Evolutionary conservation across 257 asterid species (phyloP).

Genomic region (Solanum stenotomum): DNA sequence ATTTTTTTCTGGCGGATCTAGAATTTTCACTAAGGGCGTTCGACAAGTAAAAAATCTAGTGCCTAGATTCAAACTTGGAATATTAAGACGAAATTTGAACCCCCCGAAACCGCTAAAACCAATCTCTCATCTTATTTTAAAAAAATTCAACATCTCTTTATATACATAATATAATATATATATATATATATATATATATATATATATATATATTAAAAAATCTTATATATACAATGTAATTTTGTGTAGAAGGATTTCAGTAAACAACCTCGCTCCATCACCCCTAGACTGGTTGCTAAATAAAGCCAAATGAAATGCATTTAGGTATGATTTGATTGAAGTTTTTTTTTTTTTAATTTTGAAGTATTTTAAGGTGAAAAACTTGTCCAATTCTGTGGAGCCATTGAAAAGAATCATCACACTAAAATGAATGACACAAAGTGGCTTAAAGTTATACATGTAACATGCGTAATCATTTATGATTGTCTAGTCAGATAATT

Average conservation of each 20-base stretch:
- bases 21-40: not conserved
- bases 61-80: too few relatives aligned
- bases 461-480: not conserved
- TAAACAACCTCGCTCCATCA: not conserved
- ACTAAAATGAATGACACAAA: not conserved
- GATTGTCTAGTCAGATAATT: not conserved
- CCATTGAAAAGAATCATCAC: not conserved
- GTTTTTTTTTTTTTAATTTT: too few relatives aligned
- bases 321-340: not conserved
- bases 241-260: too few relatives aligned
- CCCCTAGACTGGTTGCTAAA: not conserved
- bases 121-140: not conserved
- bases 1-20: not conserved
- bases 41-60: too few relatives aligned
- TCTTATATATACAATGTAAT: too few relatives aligned
- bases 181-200: too few relatives aligned
- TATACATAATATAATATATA: too few relatives aligned
- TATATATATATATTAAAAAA: too few relatives aligned
- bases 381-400: not conserved
- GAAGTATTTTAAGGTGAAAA: not conserved
- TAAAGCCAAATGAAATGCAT: not conserved
- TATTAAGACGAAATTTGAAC: too few relatives aligned
- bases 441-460: not conserved
- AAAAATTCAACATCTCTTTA: not conserved
- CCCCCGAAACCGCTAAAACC: not conserved